phyloP scores from a whole-genome alignment of 169 alveolate species.

The Theileria orientalis region DNA sequence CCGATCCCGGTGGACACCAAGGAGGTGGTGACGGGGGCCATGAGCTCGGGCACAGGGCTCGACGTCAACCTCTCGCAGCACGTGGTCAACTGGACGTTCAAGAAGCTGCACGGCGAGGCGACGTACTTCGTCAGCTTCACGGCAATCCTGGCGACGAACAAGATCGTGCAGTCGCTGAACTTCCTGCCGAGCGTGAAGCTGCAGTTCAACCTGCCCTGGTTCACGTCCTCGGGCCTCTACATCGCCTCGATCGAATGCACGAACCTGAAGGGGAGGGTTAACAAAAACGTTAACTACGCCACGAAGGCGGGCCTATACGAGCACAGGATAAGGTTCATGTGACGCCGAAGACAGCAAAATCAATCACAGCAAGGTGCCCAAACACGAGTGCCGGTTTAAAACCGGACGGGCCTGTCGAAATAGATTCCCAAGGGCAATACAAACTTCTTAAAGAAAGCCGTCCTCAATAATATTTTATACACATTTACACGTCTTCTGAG shows the following conservation, averaged over 20 bases:
- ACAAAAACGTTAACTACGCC: slow-evolving; percentile 11
- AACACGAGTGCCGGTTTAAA: too few relatives aligned
- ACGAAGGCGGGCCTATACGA: slow-evolving; percentile 21
- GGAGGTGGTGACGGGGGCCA: slow-evolving; percentile 23
- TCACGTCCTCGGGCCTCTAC: slow-evolving; percentile 46
- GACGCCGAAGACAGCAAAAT: too few relatives aligned
- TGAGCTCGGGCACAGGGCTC: slow-evolving; percentile 10
- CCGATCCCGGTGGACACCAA: slow-evolving; percentile 48
- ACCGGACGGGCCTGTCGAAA: too few relatives aligned
- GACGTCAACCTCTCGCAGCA: slow-evolving; percentile 25
- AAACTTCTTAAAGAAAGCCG: too few relatives aligned
- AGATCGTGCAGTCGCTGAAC: background rate
- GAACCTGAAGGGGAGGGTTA: slow-evolving; percentile 2
- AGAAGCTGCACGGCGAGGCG: slow-evolving; percentile 27
- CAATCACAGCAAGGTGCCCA: too few relatives aligned
- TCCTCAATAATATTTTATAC: too few relatives aligned
- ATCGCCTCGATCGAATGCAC: slow-evolving; percentile 15
- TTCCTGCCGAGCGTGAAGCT: slow-evolving; percentile 23
- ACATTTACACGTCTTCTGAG: too few relatives aligned
- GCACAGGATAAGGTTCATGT: background rate
- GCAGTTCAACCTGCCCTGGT: slow-evolving; percentile 26
- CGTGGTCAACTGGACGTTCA: slow-evolving; percentile 38
- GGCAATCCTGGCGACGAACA: slow-evolving; percentile 14
- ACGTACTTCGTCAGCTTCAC: slow-evolving; percentile 14
- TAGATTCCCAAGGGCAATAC: too few relatives aligned